phyloP scores from a whole-genome alignment of 257 asterid genomes.

The Ophiorrhiza pumila region DNA sequence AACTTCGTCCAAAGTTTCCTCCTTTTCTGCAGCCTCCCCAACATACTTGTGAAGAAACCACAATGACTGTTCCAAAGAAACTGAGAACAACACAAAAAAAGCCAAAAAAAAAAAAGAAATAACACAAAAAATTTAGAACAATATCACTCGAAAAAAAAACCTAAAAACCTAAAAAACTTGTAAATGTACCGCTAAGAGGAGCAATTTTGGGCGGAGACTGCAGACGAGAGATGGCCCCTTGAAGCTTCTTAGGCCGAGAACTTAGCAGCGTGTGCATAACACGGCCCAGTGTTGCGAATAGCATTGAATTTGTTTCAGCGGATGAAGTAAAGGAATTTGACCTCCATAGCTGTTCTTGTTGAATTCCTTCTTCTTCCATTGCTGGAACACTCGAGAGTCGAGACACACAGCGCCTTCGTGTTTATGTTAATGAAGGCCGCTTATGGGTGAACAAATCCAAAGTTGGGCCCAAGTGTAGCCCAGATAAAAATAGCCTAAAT shows the following conservation, averaged over 20 bases:
- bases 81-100: slow-evolving; percentile 26
- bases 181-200: slow-evolving; percentile 20
- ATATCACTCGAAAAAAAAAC: not conserved
- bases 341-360: slow-evolving; percentile 16
- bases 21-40: slow-evolving; percentile 52
- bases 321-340: not conserved
- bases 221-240: slow-evolving; percentile 55
- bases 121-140: not conserved
- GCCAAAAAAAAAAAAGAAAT: not conserved
- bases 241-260: slow-evolving; percentile 74
- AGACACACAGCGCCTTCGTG: too few relatives aligned
- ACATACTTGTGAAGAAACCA: slow-evolving; percentile 85
- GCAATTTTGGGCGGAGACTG: slow-evolving; percentile 44
- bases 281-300: slow-evolving; percentile 59
- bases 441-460: too few relatives aligned
- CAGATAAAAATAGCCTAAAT: too few relatives aligned
- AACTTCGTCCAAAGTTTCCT: slow-evolving; percentile 63
- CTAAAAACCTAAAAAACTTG: not conserved
- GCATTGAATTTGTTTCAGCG: slow-evolving; percentile 35
- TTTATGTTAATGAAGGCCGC: too few relatives aligned
- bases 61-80: slow-evolving; percentile 79
- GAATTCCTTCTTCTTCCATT: slow-evolving; percentile 42
- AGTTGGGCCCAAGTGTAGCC: too few relatives aligned
- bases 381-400: too few relatives aligned
- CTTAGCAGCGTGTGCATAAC: slow-evolving; percentile 59